These are phyloP conservation scores for Oryza officinalis DNA, from an alignment of 176 grass and related monocot species.

Conservation along the genomic window DNA sequence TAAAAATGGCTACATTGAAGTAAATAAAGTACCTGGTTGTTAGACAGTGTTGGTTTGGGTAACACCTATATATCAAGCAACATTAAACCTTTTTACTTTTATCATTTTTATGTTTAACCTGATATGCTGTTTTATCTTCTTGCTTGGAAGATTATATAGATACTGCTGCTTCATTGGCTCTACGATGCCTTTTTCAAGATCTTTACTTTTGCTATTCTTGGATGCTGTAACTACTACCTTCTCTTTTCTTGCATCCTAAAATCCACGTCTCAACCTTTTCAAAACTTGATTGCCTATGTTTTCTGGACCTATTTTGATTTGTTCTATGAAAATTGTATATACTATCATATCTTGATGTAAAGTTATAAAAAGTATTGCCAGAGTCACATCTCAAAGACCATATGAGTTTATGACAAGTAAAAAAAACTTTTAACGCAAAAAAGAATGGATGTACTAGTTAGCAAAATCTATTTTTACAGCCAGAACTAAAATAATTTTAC, in stretches of 20 bases:
- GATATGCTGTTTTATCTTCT: slow-evolving; percentile 10
- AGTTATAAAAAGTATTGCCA: background rate
- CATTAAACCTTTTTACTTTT: background rate
- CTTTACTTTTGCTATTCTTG: background rate
- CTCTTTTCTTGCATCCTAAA: background rate
- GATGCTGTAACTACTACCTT: background rate
- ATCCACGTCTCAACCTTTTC: background rate
- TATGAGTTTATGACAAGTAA: background rate
- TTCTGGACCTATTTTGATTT: background rate
- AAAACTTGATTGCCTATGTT: background rate
- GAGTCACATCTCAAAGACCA: background rate
- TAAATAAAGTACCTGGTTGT: background rate
- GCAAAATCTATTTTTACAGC: background rate
- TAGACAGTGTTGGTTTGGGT: background rate
- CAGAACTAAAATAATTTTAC: background rate
- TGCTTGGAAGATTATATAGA: slow-evolving; percentile 14
- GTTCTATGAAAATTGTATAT: background rate
- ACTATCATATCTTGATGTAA: background rate
- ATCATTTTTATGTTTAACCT: background rate
- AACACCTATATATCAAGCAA: background rate
- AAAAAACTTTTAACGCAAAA: background rate
- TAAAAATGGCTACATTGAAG: background rate
- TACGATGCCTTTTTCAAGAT: background rate
- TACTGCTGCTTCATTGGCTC: background rate
- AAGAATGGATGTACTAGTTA: background rate